phyloP scores from a whole-genome alignment of 345 rosid genomes.

The Nephelium lappaceum region DNA sequence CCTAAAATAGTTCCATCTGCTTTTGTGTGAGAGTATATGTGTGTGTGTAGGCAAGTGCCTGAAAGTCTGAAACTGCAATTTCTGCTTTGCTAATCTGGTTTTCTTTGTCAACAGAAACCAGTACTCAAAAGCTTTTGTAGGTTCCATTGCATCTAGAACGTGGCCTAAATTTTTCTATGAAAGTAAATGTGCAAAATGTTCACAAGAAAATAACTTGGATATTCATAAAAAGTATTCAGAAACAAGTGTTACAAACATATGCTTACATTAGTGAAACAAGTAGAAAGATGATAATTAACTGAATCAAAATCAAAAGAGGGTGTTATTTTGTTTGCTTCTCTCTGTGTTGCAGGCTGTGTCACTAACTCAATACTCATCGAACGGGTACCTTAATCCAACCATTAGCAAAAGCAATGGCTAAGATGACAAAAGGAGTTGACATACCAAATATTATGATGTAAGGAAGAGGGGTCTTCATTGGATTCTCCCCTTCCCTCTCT shows the following conservation, averaged over 20 bases:
- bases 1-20: not conserved
- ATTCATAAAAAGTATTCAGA: slow-evolving; percentile 18
- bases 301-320: not conserved
- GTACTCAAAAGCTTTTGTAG: no score
- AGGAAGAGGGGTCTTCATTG: slow-evolving; percentile 91
- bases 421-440: slow-evolving; percentile 92
- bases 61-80: not conserved
- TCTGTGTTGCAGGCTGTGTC: not conserved
- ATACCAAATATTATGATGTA: slow-evolving; percentile 86
- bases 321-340: not conserved
- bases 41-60: no score
- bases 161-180: no score
- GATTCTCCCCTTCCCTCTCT: slow-evolving; percentile 92
- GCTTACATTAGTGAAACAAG: slow-evolving; percentile 18
- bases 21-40: no score
- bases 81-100: not conserved
- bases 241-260: slow-evolving; percentile 5
- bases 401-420: slow-evolving; percentile 89
- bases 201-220: not conserved
- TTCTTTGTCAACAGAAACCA: no score
- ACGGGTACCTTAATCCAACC: slow-evolving; percentile 94
- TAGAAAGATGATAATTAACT: slow-evolving; percentile 2
- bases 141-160: no score
- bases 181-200: no score
- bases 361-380: slow-evolving; percentile 40